Conservation (phyloP, 345 rosid species). For the Eucalyptus cladocalyx region DNA sequence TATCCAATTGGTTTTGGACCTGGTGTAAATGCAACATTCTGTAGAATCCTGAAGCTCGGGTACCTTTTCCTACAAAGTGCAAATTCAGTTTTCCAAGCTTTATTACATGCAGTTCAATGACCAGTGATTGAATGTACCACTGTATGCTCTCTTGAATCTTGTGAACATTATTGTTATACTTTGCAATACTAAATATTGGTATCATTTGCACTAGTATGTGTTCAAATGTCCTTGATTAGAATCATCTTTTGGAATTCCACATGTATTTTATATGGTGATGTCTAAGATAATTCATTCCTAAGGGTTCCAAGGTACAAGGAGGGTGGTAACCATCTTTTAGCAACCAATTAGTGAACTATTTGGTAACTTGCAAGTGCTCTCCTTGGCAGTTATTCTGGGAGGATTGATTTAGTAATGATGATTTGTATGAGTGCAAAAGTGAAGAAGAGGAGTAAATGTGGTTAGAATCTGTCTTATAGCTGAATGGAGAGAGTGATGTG, state of each 20-base stretch:
- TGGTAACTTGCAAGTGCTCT: neutral
- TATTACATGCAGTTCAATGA: neutral
- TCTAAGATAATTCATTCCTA: neutral
- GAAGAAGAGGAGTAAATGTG: neutral
- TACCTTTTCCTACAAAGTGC: conserved; percentile 6
- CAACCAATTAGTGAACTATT: neutral
- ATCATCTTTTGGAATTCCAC: neutral
- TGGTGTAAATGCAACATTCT: conserved; percentile 59
- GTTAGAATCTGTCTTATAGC: neutral
- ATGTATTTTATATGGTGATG: neutral
- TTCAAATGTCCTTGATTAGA: neutral
- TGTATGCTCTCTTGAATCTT: neutral
- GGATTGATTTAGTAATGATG: neutral
- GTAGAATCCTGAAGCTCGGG: conserved; percentile 53
- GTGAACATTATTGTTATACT: neutral
- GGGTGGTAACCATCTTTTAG: neutral
- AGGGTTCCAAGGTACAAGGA: neutral
- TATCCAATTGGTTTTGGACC: conserved; percentile 67
- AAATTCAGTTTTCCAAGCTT: neutral
- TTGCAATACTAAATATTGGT: neutral
- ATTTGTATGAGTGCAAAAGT: neutral
- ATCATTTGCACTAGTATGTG: neutral
- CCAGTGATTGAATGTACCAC: neutral
- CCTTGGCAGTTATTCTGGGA: neutral
- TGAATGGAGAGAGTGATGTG: neutral